Evolutionary conservation across 129 eudicot species (phyloP).

Genomic region (Logfia minima): DNA sequence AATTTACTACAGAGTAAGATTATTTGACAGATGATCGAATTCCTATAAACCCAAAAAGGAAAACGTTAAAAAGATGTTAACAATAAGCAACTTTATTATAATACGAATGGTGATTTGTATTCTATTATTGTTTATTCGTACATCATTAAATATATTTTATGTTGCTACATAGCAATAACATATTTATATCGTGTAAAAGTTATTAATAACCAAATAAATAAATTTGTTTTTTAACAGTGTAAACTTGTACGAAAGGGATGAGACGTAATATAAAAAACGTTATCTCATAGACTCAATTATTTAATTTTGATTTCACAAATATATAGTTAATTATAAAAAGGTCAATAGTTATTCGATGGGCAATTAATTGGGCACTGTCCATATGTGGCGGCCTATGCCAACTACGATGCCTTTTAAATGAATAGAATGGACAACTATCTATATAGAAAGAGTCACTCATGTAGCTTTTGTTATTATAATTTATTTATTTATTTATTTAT

Average conservation of each 20-base stretch:
- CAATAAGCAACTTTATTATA: no score
- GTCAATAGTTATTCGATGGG: constrained; percentile 26
- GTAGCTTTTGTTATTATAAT: neutral
- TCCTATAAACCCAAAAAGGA: no score
- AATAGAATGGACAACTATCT: constrained; percentile 33
- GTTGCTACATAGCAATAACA: no score
- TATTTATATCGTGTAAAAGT: no score
- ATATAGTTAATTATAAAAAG: neutral
- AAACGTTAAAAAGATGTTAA: no score
- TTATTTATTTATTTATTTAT: neutral
- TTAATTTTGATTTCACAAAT: neutral
- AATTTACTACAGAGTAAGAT: no score
- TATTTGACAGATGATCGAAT: no score
- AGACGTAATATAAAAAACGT: neutral
- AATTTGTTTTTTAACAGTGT: no score
- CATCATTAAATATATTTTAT: no score
- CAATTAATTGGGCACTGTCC: constrained; percentile 25
- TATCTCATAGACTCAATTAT: constrained; percentile 15
- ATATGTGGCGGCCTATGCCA: constrained; percentile 26
- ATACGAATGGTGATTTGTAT: no score
- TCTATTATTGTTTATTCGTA: no score
- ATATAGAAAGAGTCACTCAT: constrained; percentile 17
- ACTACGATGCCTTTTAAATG: constrained; percentile 30
- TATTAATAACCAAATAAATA: no score
- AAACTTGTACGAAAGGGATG: neutral